Conservation (phyloP, 75 land plant species). For the Selaginella tamariscina region DNA sequence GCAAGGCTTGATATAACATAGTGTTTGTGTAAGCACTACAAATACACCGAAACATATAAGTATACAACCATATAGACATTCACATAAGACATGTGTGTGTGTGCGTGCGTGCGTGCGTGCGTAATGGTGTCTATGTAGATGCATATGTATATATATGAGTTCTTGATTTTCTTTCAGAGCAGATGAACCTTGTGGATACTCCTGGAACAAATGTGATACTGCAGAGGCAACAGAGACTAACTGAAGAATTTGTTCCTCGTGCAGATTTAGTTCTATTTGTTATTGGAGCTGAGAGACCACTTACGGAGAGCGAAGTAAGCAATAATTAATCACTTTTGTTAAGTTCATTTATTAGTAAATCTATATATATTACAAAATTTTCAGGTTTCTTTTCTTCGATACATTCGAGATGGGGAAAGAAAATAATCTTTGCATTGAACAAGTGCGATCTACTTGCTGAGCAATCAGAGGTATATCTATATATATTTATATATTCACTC, state of each 20-base stretch:
- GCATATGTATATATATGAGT: background rate
- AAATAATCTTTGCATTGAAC: conserved; percentile 76
- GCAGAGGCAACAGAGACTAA: conserved; percentile 85
- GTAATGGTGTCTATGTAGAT: too few species aligned
- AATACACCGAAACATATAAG: too few species aligned
- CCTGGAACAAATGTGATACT: conserved; percentile 98
- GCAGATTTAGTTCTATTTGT: conserved; percentile 90
- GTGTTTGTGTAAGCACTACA: too few species aligned
- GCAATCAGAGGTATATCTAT: conserved; percentile 46
- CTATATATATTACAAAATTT: too few species aligned
- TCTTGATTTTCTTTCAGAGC: conserved; percentile 23
- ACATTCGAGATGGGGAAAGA: conserved; percentile 91
- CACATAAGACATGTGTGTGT: too few species aligned
- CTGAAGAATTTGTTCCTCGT: conserved; percentile 96
- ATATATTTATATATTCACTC: background rate
- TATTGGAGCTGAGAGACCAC: conserved; percentile 84
- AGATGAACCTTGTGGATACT: conserved; percentile 94
- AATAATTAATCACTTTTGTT: background rate
- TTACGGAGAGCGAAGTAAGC: conserved; percentile 94
- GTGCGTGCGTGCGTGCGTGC: too few species aligned
- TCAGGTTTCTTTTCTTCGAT: conserved; percentile 78
- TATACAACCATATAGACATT: too few species aligned
- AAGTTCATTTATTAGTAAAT: background rate
- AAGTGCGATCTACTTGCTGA: conserved; percentile 66
- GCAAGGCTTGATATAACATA: too few species aligned